phyloP scores from a whole-genome alignment of 176 grass and related monocot genomes.

The Tuctoria greenei region DNA sequence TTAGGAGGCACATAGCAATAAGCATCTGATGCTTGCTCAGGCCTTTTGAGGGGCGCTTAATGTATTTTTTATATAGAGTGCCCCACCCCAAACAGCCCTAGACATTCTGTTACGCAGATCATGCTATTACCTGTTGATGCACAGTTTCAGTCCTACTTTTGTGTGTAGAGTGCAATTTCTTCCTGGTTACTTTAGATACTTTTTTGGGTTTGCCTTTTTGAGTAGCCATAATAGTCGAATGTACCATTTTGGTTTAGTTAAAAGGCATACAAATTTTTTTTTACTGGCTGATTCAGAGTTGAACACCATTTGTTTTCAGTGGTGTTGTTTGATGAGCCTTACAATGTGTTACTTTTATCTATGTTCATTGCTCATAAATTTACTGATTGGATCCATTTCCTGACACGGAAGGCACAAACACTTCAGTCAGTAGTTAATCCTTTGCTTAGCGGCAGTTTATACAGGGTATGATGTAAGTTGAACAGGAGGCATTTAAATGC shows the following conservation, averaged over 20 bases:
- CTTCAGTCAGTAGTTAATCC: not conserved
- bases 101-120: not conserved
- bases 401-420: not conserved
- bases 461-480: not conserved
- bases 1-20: slow-evolving; percentile 48
- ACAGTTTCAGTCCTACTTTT: not conserved
- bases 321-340: slow-evolving; percentile 27
- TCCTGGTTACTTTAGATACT: no score
- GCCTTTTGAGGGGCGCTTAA: slow-evolving; percentile 34
- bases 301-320: not conserved
- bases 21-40: slow-evolving; percentile 16
- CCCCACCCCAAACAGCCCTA: slow-evolving; percentile 30
- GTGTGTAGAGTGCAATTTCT: not conserved
- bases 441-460: not conserved
- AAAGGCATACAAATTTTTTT: slow-evolving; percentile 20
- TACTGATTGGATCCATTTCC: not conserved
- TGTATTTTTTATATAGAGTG: not conserved
- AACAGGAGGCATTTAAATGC: not conserved
- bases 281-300: not conserved
- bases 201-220: slow-evolving; percentile 28
- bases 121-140: not conserved
- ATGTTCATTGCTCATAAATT: not conserved
- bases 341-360: not conserved
- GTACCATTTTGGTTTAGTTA: slow-evolving; percentile 48
- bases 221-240: slow-evolving; percentile 43